Percentiles rank a stretch among this genome's conserved stretches.
These are phyloP conservation scores for Metarhizium rileyi DNA, from an alignment of 2,329 filamentous ascomycete species.

Conservation along the genomic window DNA sequence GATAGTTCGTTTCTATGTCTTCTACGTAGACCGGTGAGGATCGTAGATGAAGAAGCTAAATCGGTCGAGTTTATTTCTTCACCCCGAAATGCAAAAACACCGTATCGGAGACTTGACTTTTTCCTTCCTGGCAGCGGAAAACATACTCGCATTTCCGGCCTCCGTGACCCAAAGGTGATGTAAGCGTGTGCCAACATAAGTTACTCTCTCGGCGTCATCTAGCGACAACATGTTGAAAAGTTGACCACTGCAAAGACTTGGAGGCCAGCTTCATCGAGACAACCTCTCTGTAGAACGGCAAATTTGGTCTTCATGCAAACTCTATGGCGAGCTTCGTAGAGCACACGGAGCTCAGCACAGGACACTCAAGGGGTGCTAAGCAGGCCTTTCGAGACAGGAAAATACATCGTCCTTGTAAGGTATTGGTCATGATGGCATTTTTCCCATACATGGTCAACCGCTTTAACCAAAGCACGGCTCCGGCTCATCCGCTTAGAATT, in stretches of 20 bases:
- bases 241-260: no score
- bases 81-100: no score
- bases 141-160: neutral
- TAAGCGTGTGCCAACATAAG: constrained; percentile 1
- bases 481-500: neutral
- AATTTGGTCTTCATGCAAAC: constrained; percentile 8
- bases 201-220: constrained; percentile 13
- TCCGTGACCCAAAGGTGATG: constrained; percentile 3
- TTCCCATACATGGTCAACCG: no score
- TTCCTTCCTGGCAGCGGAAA: neutral
- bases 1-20: no score
- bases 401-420: neutral
- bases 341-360: neutral
- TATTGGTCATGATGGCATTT: neutral
- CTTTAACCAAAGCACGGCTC: neutral
- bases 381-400: neutral
- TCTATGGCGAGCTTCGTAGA: constrained; percentile 2
- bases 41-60: no score
- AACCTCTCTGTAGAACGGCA: no score
- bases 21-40: no score
- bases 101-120: no score
- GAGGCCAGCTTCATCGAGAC: no score
- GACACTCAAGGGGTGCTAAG: neutral
- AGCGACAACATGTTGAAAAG: no score
- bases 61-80: no score